A percentile compares a stretch with the other conserved stretches of the same genome.
phyloP scores from a whole-genome alignment of 805 yeast species.

The Nakazawaea ishiwadae region DNA sequence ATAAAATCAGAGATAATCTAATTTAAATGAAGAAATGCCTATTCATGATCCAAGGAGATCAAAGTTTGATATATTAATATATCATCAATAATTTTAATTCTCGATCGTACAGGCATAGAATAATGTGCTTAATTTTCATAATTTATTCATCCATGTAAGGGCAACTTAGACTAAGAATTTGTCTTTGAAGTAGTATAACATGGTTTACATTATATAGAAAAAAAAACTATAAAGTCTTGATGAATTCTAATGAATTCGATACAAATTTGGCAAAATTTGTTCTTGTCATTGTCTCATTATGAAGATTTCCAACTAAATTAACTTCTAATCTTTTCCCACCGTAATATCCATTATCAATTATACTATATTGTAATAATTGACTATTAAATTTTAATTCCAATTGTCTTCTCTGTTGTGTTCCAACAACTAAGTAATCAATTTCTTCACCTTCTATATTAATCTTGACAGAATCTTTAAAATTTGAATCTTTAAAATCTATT shows the following conservation, averaged over 20 bases:
- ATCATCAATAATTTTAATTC: background rate
- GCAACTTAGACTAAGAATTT: slow-evolving; percentile 11
- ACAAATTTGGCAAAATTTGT: slow-evolving; percentile 4
- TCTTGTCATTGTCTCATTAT: slow-evolving; percentile 11
- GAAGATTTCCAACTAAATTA: slow-evolving; percentile 30
- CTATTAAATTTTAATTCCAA: slow-evolving; percentile 25
- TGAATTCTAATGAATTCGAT: background rate
- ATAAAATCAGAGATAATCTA: too few relatives aligned
- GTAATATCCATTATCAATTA: slow-evolving; percentile 38
- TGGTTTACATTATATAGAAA: slow-evolving; percentile 7
- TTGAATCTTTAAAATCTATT: slow-evolving; percentile 6
- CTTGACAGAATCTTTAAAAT: slow-evolving; percentile 1
- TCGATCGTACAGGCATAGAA: background rate
- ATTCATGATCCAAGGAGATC: too few relatives aligned
- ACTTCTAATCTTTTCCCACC: slow-evolving; percentile 36
- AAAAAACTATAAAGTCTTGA: background rate
- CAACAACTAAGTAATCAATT: slow-evolving; percentile 10
- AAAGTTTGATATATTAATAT: too few relatives aligned
- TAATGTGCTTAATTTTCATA: too few relatives aligned
- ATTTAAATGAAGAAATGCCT: too few relatives aligned
- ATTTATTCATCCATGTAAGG: slow-evolving; percentile 13
- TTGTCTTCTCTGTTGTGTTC: slow-evolving; percentile 23
- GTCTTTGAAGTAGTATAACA: slow-evolving; percentile 14
- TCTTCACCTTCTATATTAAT: slow-evolving; percentile 2
- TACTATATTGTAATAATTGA: slow-evolving; percentile 28